These are phyloP conservation scores for Lactarius sp. DNA, from an alignment of 768 basidiomycete species.

Conservation along the genomic window DNA sequence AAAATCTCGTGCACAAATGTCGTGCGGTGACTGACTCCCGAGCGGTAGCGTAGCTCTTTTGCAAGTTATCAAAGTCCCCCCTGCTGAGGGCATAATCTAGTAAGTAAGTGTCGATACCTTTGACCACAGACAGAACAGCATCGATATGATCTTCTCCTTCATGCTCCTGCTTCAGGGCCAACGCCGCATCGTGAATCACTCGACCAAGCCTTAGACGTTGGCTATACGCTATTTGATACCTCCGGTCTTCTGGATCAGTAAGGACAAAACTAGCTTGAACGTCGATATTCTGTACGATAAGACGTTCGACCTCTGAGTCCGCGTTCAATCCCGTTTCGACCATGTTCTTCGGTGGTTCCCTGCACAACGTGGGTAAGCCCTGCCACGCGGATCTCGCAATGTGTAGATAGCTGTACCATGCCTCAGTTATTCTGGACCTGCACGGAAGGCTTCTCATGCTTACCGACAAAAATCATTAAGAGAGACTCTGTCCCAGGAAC, in stretches of 20 bases:
- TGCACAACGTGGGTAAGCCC: slow-evolving; percentile 66
- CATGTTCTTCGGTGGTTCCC: slow-evolving; percentile 53
- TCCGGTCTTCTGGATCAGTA: slow-evolving; percentile 64
- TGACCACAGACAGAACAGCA: slow-evolving; percentile 66
- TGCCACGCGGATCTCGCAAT: slow-evolving; percentile 71
- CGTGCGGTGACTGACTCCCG: slow-evolving; percentile 45
- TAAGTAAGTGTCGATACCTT: slow-evolving; percentile 71
- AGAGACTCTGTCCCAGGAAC: slow-evolving; percentile 57
- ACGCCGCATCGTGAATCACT: slow-evolving; percentile 62
- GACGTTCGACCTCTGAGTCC: slow-evolving; percentile 61
- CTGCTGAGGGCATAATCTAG: slow-evolving; percentile 64
- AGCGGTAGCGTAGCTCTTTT: slow-evolving; percentile 60
- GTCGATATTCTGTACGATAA: slow-evolving; percentile 60
- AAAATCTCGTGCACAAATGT: neutral
- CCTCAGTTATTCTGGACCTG: slow-evolving; percentile 10
- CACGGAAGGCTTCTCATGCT: slow-evolving; percentile 23
- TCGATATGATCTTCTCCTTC: slow-evolving; percentile 83
- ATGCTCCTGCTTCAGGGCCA: slow-evolving; percentile 52
- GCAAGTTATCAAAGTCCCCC: slow-evolving; percentile 53
- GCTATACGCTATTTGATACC: slow-evolving; percentile 58
- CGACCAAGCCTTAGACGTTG: slow-evolving; percentile 63
- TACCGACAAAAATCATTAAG: slow-evolving; percentile 86
- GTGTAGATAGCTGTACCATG: slow-evolving; percentile 51
- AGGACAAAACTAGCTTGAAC: slow-evolving; percentile 74
- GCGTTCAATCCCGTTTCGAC: slow-evolving; percentile 53